Evolutionary conservation across 2,329 filamentous ascomycete genomes (phyloP).

Genomic region (Elsinoe batatas): DNA sequence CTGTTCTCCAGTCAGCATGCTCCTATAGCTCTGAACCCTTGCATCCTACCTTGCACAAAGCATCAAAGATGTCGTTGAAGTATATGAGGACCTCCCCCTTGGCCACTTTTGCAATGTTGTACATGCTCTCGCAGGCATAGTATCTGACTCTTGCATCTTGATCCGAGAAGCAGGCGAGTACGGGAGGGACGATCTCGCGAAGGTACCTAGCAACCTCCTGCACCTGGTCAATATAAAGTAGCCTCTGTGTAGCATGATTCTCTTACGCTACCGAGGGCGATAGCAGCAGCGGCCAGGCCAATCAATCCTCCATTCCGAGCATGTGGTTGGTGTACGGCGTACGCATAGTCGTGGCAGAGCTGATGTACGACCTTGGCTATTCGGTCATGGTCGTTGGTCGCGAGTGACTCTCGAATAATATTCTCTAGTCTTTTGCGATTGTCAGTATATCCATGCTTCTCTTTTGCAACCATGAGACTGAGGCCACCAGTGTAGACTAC

Average conservation of each 20-base stretch:
- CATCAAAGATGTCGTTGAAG: constrained; percentile 98
- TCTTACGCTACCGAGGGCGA: constrained; percentile 82
- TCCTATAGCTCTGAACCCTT: neutral
- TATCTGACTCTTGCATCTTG: constrained; percentile 96
- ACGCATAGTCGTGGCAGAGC: constrained; percentile 94
- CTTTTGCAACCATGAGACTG: neutral
- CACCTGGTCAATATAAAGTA: constrained; percentile 20
- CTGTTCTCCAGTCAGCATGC: constrained; percentile 36
- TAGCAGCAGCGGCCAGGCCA: constrained; percentile 87
- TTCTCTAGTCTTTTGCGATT: constrained; percentile 63
- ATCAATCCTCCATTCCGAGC: constrained; percentile 94
- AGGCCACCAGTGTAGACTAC: neutral
- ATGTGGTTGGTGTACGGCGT: constrained; percentile 92
- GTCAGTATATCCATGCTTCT: neutral
- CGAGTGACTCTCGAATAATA: constrained; percentile 74
- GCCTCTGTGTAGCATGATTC: neutral
- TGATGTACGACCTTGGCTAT: constrained; percentile 88
- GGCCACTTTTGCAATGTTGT: constrained; percentile 98
- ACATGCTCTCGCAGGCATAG: constrained; percentile 99
- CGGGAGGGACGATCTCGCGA: constrained; percentile 87
- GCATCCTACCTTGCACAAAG: constrained; percentile 69
- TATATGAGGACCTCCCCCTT: constrained; percentile 95
- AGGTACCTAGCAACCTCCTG: constrained; percentile 88
- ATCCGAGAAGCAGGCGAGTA: constrained; percentile 93
- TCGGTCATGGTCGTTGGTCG: constrained; percentile 63